Percentiles rank a stretch among this genome's conserved stretches.
Conservation (phyloP, 192 early-diverging fungal species). For the Coemansia sp. region DNA sequence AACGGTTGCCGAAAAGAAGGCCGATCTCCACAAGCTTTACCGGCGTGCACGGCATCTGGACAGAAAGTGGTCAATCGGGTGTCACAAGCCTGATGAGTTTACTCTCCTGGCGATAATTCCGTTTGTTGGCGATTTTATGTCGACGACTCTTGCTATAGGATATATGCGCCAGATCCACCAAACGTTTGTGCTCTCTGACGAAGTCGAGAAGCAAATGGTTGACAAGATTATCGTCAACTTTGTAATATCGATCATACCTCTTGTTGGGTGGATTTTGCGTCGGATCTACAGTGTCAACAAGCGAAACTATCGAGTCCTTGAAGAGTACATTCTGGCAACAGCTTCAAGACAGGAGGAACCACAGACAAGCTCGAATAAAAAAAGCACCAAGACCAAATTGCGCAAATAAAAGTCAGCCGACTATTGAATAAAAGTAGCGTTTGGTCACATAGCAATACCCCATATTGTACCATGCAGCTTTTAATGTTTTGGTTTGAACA, state of each 20-base stretch:
- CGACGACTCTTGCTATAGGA: slow-evolving; percentile 22
- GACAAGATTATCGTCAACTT: slow-evolving; percentile 24
- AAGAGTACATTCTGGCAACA: slow-evolving; percentile 29
- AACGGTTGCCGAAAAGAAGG: slow-evolving; percentile 22
- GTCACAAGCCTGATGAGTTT: slow-evolving; percentile 29
- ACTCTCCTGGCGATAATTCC: slow-evolving; percentile 31
- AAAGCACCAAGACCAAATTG: background rate
- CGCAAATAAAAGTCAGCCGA: too few relatives aligned
- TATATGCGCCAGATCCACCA: slow-evolving; percentile 23
- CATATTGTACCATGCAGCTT: background rate
- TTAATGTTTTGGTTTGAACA: too few relatives aligned
- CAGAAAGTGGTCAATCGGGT: slow-evolving; percentile 30
- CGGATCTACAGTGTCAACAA: slow-evolving; percentile 31
- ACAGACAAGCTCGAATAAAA: background rate
- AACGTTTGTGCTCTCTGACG: slow-evolving; percentile 17
- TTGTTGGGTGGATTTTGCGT: slow-evolving; percentile 37
- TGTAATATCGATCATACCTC: slow-evolving; percentile 25
- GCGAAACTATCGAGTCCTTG: slow-evolving; percentile 30
- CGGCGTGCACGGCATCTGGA: slow-evolving; percentile 34
- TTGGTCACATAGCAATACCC: background rate
- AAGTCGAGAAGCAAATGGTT: slow-evolving; percentile 17
- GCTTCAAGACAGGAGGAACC: slow-evolving; percentile 1
- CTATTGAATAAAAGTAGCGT: background rate
- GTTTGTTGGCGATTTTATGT: slow-evolving; percentile 25
- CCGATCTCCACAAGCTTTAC: slow-evolving; percentile 17